phyloP scores from a whole-genome alignment of 345 rosid genomes.

The Linum lewisii region DNA sequence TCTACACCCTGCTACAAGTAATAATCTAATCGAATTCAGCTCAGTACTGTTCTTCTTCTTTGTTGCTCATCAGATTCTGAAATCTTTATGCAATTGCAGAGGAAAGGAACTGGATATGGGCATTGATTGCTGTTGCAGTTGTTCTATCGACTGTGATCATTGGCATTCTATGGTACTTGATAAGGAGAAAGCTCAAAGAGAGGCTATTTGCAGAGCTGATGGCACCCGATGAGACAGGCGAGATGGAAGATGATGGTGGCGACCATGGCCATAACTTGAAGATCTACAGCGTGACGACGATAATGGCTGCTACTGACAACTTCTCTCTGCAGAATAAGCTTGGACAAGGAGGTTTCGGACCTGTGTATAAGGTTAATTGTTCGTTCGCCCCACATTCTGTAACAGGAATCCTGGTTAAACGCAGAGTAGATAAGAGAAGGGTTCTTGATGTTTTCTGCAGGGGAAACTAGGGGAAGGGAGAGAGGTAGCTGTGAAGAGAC shows the following conservation, averaged over 20 bases:
- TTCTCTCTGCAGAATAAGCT: not conserved
- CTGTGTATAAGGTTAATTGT: not conserved
- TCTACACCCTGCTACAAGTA: not conserved
- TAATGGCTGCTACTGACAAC: slow-evolving; percentile 1
- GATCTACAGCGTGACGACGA: not conserved
- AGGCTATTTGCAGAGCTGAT: not conserved
- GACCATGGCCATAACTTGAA: slow-evolving; percentile 3
- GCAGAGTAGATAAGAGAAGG: too few species aligned
- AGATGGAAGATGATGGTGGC: not conserved
- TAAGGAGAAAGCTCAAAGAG: slow-evolving; percentile 7
- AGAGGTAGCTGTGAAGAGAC: slow-evolving; percentile 3
- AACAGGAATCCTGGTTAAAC: too few species aligned
- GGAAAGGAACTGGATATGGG: slow-evolving; percentile 12
- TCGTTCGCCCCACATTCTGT: not conserved
- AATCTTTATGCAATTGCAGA: not conserved
- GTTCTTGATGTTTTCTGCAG: not conserved
- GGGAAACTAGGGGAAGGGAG: not conserved
- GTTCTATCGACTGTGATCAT: not conserved
- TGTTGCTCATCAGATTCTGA: not conserved
- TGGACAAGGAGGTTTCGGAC: slow-evolving; percentile 7
- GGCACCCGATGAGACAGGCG: not conserved
- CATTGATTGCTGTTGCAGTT: not conserved
- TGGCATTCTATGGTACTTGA: not conserved
- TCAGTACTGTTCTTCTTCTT: not conserved
- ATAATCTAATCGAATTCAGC: not conserved